phyloP scores from a whole-genome alignment of 305 asterid genomes.

The Lippia alba region DNA sequence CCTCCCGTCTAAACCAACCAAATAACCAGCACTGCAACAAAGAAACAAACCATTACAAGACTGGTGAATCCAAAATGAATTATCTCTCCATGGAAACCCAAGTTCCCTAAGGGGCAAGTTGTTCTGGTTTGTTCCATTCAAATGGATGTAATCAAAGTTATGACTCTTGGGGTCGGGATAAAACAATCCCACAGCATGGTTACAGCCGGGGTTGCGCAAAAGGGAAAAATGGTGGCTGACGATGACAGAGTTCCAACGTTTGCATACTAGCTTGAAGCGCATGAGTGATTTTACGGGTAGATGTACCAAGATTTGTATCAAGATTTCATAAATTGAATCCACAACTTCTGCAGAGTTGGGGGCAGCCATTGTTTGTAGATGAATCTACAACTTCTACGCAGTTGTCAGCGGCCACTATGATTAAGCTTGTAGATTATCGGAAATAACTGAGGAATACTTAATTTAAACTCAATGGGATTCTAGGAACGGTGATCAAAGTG shows the following conservation, averaged over 20 bases:
- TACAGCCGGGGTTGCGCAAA: conserved; percentile 32
- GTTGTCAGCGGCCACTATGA: too few relatives aligned
- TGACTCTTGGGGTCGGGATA: conserved; percentile 7
- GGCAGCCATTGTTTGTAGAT: neutral
- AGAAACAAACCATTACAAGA: conserved; percentile 59
- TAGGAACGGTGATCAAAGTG: neutral
- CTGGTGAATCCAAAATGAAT: conserved; percentile 35
- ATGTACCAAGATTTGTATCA: conserved; percentile 36
- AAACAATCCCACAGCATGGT: conserved; percentile 41
- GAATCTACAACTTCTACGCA: too few relatives aligned
- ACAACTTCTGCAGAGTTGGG: conserved; percentile 11
- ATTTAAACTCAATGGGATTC: neutral
- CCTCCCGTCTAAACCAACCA: neutral
- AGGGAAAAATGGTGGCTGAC: conserved; percentile 33
- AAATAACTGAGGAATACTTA: neutral
- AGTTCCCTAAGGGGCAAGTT: conserved; percentile 35
- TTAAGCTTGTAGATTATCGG: neutral
- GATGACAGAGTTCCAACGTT: conserved; percentile 47
- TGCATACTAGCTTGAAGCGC: conserved; percentile 46
- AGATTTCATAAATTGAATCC: conserved; percentile 40
- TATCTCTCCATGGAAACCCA: conserved; percentile 27
- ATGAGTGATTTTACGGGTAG: conserved; percentile 48
- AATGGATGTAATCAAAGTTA: conserved; percentile 33
- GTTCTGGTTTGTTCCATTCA: conserved; percentile 9
- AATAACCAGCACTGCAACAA: conserved; percentile 35